Conservation (phyloP, 148 eudicot genomes). For the Limonium bicolor region DNA sequence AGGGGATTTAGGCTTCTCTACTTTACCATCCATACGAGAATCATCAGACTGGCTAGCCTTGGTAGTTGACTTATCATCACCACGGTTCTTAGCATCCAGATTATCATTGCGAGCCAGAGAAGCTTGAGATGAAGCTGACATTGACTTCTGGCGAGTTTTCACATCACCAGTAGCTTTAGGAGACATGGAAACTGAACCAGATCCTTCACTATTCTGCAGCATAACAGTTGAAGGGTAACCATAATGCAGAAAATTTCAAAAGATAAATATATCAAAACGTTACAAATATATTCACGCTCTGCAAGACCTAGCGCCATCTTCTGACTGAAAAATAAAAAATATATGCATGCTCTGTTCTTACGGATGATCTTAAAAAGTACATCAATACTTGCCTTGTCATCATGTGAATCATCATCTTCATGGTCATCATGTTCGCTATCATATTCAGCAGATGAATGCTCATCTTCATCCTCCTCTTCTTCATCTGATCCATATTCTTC, state of each 20-base stretch:
- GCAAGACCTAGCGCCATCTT: too few relatives aligned
- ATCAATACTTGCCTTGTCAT: slow-evolving; percentile 29
- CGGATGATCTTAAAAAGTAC: too few relatives aligned
- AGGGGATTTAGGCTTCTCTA: slow-evolving; percentile 10
- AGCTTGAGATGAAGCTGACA: slow-evolving; percentile 16
- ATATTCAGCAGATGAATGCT: slow-evolving; percentile 27
- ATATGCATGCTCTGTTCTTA: too few relatives aligned
- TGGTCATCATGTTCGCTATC: slow-evolving; percentile 22
- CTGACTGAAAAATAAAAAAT: too few relatives aligned
- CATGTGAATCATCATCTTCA: slow-evolving; percentile 17
- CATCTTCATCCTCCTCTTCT: slow-evolving; percentile 25
- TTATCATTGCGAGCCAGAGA: slow-evolving; percentile 12
- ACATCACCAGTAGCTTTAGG: slow-evolving; percentile 15
- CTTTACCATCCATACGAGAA: too few relatives aligned
- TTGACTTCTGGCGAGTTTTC: slow-evolving; percentile 10
- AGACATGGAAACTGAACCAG: slow-evolving; percentile 22
- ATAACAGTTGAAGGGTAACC: too few relatives aligned
- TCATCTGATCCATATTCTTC: slow-evolving; percentile 12
- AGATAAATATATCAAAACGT: too few relatives aligned
- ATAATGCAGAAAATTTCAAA: too few relatives aligned
- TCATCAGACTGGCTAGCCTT: not conserved
- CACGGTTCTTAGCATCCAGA: slow-evolving; percentile 9
- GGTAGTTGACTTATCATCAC: slow-evolving; percentile 3
- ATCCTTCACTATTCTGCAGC: slow-evolving; percentile 32
- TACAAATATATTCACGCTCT: too few relatives aligned